A percentile compares a stretch with the other conserved stretches of the same genome.
Evolutionary conservation across 257 asterid species (phyloP).

Genomic region (Petrea volubilis): DNA sequence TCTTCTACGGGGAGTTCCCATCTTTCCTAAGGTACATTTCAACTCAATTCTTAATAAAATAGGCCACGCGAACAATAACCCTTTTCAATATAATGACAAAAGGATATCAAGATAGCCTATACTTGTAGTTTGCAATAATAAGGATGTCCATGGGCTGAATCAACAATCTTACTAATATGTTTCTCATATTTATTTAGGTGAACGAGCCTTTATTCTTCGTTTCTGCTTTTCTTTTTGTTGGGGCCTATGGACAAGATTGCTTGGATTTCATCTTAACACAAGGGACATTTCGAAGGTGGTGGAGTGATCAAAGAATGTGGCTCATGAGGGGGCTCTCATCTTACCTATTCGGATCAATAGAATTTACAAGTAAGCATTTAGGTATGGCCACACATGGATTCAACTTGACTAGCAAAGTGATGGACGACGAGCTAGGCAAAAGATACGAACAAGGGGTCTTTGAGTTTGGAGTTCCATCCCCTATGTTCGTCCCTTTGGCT

Average conservation of each 20-base stretch:
- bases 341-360: constrained; percentile 31
- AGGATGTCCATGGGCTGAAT: background rate
- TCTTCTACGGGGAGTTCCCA: constrained; percentile 44
- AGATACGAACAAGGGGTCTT: constrained; percentile 44
- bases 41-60: no score
- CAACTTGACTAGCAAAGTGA: constrained; percentile 48
- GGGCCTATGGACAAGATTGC: constrained; percentile 66
- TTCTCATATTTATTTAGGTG: constrained; percentile 24
- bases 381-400: constrained; percentile 48
- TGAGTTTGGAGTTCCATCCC: constrained; percentile 44
- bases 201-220: constrained; percentile 41
- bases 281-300: constrained; percentile 50
- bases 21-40: constrained; percentile 65
- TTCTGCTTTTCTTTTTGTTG: constrained; percentile 50
- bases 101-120: no score
- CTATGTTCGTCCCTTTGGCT: constrained; percentile 42
- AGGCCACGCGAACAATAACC: no score
- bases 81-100: no score
- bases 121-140: no score
- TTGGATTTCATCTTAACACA: constrained; percentile 41
- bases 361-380: constrained; percentile 27
- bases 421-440: constrained; percentile 39
- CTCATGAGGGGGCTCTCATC: constrained; percentile 39
- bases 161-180: background rate
- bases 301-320: constrained; percentile 65